A percentile compares a stretch with the other conserved stretches of the same genome.
phyloP scores from a whole-genome alignment of 1,139 yeast genomes.

The Saccharomyces hybrid region DNA sequence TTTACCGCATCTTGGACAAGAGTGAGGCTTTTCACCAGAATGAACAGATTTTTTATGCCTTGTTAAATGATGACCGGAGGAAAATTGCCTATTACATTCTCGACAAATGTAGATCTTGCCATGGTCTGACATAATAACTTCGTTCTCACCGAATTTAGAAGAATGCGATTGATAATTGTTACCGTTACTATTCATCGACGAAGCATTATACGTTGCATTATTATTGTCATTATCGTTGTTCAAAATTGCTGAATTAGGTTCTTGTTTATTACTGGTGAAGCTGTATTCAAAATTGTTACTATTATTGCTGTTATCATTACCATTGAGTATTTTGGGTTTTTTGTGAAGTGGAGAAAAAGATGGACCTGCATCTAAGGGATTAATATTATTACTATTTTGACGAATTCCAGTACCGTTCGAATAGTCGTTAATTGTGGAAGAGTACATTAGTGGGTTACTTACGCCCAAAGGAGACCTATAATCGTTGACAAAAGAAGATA shows the following conservation, averaged over 20 bases:
- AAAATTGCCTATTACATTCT: conserved; percentile 25
- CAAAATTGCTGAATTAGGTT: background rate
- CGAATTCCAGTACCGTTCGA: conserved; percentile 1
- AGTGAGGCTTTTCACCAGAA: conserved; percentile 28
- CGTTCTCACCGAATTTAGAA: background rate
- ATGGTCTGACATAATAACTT: conserved; percentile 1
- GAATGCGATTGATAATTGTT: background rate
- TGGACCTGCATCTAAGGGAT: conserved; percentile 1
- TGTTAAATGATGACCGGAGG: conserved; percentile 30
- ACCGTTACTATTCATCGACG: conserved; percentile 5
- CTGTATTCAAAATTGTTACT: background rate
- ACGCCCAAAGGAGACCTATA: conserved; percentile 16
- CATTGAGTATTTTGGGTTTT: background rate
- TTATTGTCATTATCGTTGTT: background rate
- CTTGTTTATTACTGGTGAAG: background rate
- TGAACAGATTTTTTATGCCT: conserved; percentile 32
- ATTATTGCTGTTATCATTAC: background rate
- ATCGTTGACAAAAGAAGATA: conserved; percentile 16
- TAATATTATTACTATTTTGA: background rate
- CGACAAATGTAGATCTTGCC: conserved; percentile 24
- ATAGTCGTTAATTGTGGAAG: background rate
- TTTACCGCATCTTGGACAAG: conserved; percentile 30
- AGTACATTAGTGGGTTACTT: conserved; percentile 12
- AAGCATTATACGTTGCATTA: conserved; percentile 1
- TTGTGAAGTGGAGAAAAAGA: background rate